Evolutionary conservation across 305 asterid species (phyloP).

Genomic region (Caryopteris hybrid): DNA sequence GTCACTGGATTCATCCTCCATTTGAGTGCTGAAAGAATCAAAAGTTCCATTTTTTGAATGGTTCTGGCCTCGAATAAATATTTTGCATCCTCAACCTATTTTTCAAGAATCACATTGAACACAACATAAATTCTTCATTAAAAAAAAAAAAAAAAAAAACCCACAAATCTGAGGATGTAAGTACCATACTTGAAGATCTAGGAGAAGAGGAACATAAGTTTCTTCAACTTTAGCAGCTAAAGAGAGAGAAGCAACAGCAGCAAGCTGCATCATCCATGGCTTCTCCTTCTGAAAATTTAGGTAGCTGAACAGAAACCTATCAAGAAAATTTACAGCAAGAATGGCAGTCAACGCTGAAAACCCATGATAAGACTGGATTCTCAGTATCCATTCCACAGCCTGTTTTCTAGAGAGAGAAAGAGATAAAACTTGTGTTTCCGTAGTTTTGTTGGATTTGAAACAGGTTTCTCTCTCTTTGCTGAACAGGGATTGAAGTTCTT

Average conservation of each 20-base stretch:
- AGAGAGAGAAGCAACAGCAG: conserved; percentile 78
- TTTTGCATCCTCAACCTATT: conserved; percentile 52
- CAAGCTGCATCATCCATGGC: conserved; percentile 90
- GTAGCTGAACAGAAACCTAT: conserved; percentile 59
- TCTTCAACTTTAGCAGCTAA: conserved; percentile 96
- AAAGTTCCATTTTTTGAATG: conserved; percentile 84
- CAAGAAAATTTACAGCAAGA: conserved; percentile 65
- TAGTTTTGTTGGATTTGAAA: neutral
- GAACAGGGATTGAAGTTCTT: conserved; percentile 66
- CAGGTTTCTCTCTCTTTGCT: conserved; percentile 47
- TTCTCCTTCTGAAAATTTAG: conserved; percentile 41
- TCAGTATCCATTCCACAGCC: conserved; percentile 69
- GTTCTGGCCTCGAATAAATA: conserved; percentile 69
- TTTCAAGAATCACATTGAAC: neutral
- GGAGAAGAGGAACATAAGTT: conserved; percentile 69
- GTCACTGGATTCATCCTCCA: conserved; percentile 99
- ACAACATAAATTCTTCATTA: neutral
- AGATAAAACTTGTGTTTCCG: no score
- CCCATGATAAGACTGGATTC: conserved; percentile 46
- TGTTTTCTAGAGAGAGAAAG: conserved; percentile 34
- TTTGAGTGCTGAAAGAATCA: conserved; percentile 60
- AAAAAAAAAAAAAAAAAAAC: neutral
- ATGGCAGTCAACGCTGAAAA: conserved; percentile 61
- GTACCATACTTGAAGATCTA: conserved; percentile 71
- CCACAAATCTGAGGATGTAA: no score